phyloP scores from a whole-genome alignment of 495 filamentous ascomycete genomes.

The Lasiosphaeria miniovina region DNA sequence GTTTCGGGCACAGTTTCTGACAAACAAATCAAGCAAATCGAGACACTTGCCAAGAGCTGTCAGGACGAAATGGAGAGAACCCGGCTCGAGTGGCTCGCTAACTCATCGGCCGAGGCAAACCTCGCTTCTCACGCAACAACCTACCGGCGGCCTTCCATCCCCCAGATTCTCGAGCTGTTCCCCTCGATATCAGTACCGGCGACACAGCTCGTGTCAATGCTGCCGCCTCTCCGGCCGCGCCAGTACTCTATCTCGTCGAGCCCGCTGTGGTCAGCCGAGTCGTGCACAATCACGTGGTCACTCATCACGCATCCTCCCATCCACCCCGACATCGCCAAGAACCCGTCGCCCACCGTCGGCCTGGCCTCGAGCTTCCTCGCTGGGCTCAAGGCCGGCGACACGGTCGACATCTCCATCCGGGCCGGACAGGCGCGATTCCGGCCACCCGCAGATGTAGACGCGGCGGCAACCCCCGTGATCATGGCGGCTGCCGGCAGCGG shows the following conservation, averaged over 20 bases:
- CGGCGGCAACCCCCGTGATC: slow-evolving; percentile 54
- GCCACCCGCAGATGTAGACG: slow-evolving; percentile 48
- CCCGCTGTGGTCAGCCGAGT: slow-evolving; percentile 40
- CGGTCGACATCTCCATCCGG: not conserved
- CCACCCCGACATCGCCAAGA: not conserved
- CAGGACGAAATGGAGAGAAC: too few species aligned
- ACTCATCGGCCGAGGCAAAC: too few species aligned
- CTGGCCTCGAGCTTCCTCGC: not conserved
- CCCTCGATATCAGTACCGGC: slow-evolving; percentile 22
- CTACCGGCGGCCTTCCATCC: not conserved
- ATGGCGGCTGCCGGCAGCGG: slow-evolving; percentile 53
- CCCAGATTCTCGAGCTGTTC: not conserved
- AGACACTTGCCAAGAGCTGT: too few species aligned
- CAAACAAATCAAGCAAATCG: too few species aligned
- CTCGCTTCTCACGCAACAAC: not conserved
- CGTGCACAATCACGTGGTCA: slow-evolving; percentile 47
- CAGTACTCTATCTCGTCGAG: slow-evolving; percentile 68
- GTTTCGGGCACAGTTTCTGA: too few species aligned
- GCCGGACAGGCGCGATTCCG: not conserved
- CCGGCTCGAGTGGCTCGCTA: too few species aligned
- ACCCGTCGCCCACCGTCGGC: not conserved
- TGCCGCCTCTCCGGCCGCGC: slow-evolving; percentile 61
- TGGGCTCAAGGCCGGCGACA: not conserved
- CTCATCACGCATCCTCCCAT: not conserved
- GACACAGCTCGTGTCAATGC: slow-evolving; percentile 55